phyloP scores from a whole-genome alignment of 2,329 filamentous ascomycete genomes.

The Hypoxylon sp. region DNA sequence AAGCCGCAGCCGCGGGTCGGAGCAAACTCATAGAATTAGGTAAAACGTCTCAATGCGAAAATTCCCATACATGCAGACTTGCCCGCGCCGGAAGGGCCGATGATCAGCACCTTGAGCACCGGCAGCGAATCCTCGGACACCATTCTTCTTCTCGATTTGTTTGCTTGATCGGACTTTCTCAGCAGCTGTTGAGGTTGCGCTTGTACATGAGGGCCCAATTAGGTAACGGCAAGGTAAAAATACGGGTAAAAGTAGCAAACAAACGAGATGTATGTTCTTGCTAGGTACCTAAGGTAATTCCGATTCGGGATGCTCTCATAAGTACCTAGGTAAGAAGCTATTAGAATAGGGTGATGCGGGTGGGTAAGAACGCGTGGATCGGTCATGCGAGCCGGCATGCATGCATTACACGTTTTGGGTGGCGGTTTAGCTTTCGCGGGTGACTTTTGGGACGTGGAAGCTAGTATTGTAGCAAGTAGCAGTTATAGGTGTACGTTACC shows the following conservation, averaged over 20 bases:
- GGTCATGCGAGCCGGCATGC: conserved; percentile 29
- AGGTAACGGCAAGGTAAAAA: not conserved
- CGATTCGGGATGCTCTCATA: not conserved
- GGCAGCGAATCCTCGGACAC: conserved; percentile 61
- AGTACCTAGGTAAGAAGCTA: not conserved
- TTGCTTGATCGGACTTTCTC: conserved; percentile 34
- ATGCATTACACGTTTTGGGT: conserved; percentile 7
- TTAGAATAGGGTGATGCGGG: conserved; percentile 3
- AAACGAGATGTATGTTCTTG: not conserved
- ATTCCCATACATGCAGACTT: conserved; percentile 65
- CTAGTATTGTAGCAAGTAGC: conserved; percentile 8
- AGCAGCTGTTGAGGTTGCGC: not conserved
- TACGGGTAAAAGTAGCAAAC: not conserved
- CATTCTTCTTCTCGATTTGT: conserved; percentile 48
- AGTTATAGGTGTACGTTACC: conserved; percentile 8
- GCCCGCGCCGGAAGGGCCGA: conserved; percentile 67
- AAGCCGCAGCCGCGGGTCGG: not conserved
- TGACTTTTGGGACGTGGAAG: conserved; percentile 14
- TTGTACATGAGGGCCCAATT: not conserved
- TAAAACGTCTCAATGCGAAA: conserved; percentile 14
- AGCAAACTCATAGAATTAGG: not conserved
- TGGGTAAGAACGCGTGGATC: conserved; percentile 14
- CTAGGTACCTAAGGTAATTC: no score
- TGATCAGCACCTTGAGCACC: conserved; percentile 66
- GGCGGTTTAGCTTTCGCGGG: conserved; percentile 21